phyloP scores from a whole-genome alignment of 495 filamentous ascomycete species.

The Talaromyces adpressus region DNA sequence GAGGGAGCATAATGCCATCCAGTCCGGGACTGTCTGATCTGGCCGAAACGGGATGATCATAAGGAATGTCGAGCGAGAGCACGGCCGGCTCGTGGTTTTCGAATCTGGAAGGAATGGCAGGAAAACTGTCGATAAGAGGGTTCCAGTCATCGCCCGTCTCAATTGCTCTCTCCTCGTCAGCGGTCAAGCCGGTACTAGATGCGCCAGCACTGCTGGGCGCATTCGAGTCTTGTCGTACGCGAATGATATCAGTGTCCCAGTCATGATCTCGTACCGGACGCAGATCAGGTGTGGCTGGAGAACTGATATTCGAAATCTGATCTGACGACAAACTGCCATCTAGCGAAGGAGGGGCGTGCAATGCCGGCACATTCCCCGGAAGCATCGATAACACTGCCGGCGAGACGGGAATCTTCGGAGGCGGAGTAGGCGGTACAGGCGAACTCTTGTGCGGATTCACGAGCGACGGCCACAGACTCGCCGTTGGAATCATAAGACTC shows the following conservation, averaged over 20 bases:
- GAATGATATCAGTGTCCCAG: slow-evolving; percentile 31
- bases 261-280: slow-evolving; percentile 46
- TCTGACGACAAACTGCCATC: slow-evolving; percentile 84
- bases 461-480: slow-evolving; percentile 50
- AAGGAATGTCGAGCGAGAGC: neutral
- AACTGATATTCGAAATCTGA: slow-evolving; percentile 70
- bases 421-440: slow-evolving; percentile 69
- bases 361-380: slow-evolving; percentile 56
- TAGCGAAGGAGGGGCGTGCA: slow-evolving; percentile 78
- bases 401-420: slow-evolving; percentile 69
- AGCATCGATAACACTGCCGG: slow-evolving; percentile 64
- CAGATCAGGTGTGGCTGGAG: slow-evolving; percentile 72
- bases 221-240: slow-evolving; percentile 13
- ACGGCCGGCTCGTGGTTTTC: slow-evolving; percentile 14
- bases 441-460: slow-evolving; percentile 49
- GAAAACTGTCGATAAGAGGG: slow-evolving; percentile 31
- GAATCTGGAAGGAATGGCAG: slow-evolving; percentile 20
- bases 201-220: slow-evolving; percentile 10
- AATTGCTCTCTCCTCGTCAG: slow-evolving; percentile 27
- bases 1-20: slow-evolving; percentile 64
- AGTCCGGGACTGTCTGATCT: slow-evolving; percentile 43
- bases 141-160: slow-evolving; percentile 33
- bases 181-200: slow-evolving; percentile 14
- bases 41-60: slow-evolving; percentile 2
- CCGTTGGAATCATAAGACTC: slow-evolving; percentile 65